phyloP scores from a whole-genome alignment of 169 alveolate species.

The Plasmodium coatneyi region DNA sequence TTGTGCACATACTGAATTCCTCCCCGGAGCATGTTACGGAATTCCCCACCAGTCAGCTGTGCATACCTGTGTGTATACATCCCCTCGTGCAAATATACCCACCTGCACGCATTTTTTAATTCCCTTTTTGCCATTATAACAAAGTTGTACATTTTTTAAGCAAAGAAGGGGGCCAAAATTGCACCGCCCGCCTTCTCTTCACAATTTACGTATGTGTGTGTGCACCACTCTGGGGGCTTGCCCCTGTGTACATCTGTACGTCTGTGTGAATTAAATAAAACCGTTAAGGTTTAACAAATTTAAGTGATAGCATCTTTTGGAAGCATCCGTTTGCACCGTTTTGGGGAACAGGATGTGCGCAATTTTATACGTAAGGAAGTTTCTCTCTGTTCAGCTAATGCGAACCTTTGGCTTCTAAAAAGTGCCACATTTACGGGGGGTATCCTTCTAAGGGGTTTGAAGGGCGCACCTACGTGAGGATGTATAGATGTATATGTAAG shows the following conservation, averaged over 20 bases:
- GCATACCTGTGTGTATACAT: background rate
- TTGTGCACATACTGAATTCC: background rate
- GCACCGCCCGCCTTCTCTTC: background rate
- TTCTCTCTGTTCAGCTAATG: background rate
- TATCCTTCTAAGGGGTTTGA: background rate
- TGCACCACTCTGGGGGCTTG: background rate
- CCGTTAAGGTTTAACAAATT: background rate
- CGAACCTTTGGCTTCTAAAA: background rate
- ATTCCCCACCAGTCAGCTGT: background rate
- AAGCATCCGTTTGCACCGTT: background rate
- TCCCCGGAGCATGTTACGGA: background rate
- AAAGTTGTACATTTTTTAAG: background rate
- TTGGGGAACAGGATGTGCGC: background rate
- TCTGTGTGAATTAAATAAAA: background rate
- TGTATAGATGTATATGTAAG: background rate
- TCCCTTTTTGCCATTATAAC: background rate
- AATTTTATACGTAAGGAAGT: too few species aligned
- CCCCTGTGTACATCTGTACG: background rate
- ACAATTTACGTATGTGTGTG: background rate
- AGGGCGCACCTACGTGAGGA: background rate
- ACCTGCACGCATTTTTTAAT: background rate
- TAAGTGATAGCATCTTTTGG: background rate
- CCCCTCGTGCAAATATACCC: background rate
- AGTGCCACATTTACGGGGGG: background rate
- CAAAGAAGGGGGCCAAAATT: background rate